Conservation (phyloP, 2,329 filamentous ascomycete species). For the Hysterium pulicare region DNA sequence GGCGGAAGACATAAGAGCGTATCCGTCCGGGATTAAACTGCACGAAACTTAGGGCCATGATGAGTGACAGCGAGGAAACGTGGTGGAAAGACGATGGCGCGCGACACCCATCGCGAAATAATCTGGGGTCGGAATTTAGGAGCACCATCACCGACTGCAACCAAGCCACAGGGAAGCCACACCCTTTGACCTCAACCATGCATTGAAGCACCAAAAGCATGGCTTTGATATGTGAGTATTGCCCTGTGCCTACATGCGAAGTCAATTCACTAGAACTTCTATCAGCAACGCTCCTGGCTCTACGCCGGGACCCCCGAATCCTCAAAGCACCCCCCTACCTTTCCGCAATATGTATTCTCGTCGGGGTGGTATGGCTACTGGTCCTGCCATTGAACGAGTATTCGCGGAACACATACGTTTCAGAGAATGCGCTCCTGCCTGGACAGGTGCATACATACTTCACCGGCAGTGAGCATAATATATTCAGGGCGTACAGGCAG, state of each 20-base stretch:
- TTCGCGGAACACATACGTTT: conserved; percentile 90
- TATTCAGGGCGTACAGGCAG: conserved; percentile 84
- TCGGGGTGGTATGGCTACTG: conserved; percentile 86
- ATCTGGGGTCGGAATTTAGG: background rate
- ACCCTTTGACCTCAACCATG: conserved; percentile 1
- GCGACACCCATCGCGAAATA: background rate
- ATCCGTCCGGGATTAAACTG: conserved; percentile 70
- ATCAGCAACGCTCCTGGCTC: conserved; percentile 59
- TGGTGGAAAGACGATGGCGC: conserved; percentile 9
- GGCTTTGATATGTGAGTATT: conserved; percentile 34
- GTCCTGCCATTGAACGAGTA: conserved; percentile 87
- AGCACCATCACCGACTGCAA: background rate
- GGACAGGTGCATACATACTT: conserved; percentile 99
- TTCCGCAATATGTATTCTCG: conserved; percentile 76
- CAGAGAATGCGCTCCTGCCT: conserved; percentile 91
- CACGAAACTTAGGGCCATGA: conserved; percentile 49
- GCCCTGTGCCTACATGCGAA: no score
- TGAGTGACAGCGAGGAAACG: conserved; percentile 15
- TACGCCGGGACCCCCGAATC: conserved; percentile 77
- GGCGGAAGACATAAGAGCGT: conserved; percentile 74
- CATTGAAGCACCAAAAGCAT: conserved; percentile 17
- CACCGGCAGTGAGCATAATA: conserved; percentile 89
- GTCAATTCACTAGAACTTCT: no score
- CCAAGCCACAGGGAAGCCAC: background rate
- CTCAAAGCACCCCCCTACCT: conserved; percentile 84